These are phyloP conservation scores for Dysphania ambrosioides DNA, from an alignment of 148 eudicot genomes.

Conservation along the genomic window DNA sequence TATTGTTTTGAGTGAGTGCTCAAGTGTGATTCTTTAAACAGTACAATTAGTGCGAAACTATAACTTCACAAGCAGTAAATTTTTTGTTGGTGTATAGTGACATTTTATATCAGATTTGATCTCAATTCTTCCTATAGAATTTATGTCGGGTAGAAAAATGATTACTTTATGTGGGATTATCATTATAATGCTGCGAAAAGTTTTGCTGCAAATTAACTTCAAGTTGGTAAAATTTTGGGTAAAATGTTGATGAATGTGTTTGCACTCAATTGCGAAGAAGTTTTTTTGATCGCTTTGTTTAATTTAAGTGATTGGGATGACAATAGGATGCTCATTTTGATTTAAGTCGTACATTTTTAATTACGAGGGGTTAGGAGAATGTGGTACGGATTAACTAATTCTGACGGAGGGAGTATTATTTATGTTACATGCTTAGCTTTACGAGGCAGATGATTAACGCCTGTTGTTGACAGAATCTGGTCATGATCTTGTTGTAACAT, in stretches of 20 bases:
- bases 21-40: no score
- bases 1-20: background rate
- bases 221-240: no score
- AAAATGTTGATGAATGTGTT: background rate
- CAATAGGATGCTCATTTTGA: background rate
- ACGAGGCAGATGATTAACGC: slow-evolving; percentile 2
- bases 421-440: background rate
- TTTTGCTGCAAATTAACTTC: no score
- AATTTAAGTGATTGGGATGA: background rate
- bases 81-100: no score
- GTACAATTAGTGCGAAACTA: no score
- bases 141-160: no score
- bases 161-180: no score
- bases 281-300: background rate
- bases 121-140: no score
- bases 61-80: no score
- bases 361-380: background rate
- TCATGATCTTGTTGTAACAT: slow-evolving; percentile 15
- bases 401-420: no score
- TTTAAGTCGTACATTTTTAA: background rate
- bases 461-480: slow-evolving; percentile 18
- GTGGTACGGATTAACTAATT: background rate
- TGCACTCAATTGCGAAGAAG: background rate
- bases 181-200: no score
- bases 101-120: no score